Conservation (phyloP, 2,329 filamentous ascomycete species). For the Rosellinia necatrix region DNA sequence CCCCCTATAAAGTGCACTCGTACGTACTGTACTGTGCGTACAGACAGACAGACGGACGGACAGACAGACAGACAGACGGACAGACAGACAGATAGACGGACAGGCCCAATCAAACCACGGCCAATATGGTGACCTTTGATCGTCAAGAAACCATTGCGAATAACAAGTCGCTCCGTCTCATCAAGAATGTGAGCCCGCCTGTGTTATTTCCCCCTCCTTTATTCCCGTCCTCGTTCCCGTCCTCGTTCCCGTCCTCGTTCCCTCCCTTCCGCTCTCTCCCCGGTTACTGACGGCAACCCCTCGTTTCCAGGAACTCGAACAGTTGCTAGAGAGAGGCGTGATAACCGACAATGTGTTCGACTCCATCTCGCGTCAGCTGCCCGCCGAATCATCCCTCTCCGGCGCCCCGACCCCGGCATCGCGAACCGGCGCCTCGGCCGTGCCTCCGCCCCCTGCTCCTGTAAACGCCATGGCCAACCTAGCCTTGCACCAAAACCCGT, state of each 20-base stretch:
- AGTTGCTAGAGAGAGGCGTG: slow-evolving; percentile 79
- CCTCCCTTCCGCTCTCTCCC: not conserved
- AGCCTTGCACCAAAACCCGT: slow-evolving; percentile 41
- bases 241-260: not conserved
- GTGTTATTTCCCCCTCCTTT: too few relatives aligned
- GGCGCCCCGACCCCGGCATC: slow-evolving; percentile 50
- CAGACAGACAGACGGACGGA: too few relatives aligned
- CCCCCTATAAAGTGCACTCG: too few relatives aligned
- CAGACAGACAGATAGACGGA: too few relatives aligned
- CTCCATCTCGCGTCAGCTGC: slow-evolving; percentile 74
- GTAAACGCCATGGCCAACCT: slow-evolving; percentile 50
- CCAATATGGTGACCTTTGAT: slow-evolving; percentile 53
- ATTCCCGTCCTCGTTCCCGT: not conserved
- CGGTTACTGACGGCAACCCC: not conserved
- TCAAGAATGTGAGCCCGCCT: slow-evolving; percentile 82
- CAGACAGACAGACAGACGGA: too few relatives aligned
- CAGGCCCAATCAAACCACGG: too few relatives aligned
- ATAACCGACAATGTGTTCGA: slow-evolving; percentile 78
- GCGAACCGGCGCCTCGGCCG: slow-evolving; percentile 38
- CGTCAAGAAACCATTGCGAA: slow-evolving; percentile 68
- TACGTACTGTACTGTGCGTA: too few relatives aligned
- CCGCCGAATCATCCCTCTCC: slow-evolving; percentile 67
- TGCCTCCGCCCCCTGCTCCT: slow-evolving; percentile 38
- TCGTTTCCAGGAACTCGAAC: slow-evolving; percentile 81
- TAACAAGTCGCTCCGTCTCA: slow-evolving; percentile 84